Base-by-base conservation (phyloP, 2,329 filamentous ascomycete genomes). In the Magnaporthiopsis rhizophila region DNA sequence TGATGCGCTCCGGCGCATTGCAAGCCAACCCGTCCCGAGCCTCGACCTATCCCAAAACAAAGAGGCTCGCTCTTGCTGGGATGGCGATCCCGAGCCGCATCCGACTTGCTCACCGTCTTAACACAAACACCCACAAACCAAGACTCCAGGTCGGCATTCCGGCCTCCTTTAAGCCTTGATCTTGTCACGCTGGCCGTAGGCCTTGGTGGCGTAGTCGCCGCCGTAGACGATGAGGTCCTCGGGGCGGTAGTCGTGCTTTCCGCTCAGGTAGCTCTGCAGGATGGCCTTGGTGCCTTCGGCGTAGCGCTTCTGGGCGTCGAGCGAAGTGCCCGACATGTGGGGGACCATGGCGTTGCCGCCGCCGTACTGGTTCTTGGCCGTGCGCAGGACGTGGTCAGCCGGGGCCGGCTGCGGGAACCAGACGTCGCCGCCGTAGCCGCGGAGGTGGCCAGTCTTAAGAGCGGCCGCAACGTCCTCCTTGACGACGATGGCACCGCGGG, bases 401-500 rank as follows among this genome's bases (percentile, higher is more conserved):
- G 93, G 93, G 28, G 95, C 95, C 72, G 95, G 95, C 85, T 99
- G 95, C 68, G 93, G 93, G 91, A 92, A 96, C 94, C 94, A 98
- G 73, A 95, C 90, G 71, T 95, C 91, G 74, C 91, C 91, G 69
- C 86, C 91, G 81, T 96, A 96, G 70, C 91, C 91, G 73, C 90
- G 89, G 74, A 96, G 90, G 79, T 98, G 93, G 73, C 95, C 95
- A 45, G 84, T 86, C 84, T 94, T 92, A 77, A 99, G 86, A 62
- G 95, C 95, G 34, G 89, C 93, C 68, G 95, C 95, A 65, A 99
- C 95, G 72, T 98, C 95, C 81, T 98, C 94, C 87, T 98, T 98
- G 81, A 98, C 94, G 72, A 99, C 93, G 76, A 99, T 99, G 79
- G 95, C 95, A 74, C 95, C 95, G 78, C 95, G 95, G 71, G 95